Base-by-base conservation (phyloP, 257 asterid species). In the Cruciata laevipes region DNA sequence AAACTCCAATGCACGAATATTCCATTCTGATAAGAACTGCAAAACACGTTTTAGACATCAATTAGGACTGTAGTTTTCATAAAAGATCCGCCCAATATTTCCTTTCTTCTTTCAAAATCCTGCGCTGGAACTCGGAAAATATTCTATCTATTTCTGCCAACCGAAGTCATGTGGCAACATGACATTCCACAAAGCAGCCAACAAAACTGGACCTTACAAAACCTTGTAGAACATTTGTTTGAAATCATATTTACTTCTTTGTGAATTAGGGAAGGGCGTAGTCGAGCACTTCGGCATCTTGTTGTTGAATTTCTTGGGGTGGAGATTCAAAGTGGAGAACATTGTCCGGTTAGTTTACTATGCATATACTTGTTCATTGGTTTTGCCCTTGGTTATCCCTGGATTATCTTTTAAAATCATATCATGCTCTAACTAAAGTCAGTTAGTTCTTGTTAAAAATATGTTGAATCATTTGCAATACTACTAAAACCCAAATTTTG, bases 251-350 rank as follows among this genome's bases (percentile, higher is more conserved):
- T 61, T 47, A 37, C 76, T 21, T 76, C 63, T 33, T 69, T 73
- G 73, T 87, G 75, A 81, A 58, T 16, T 85, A 90, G 96, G 87
- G 97, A 88, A 73, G 99, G 97, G 38, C 85, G 89, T 17, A 85
- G 95, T 73, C 87, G 87, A 61, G 85, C 97, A 52, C 89, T 93
- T 69, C 83, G 87, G 81, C 82, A 80, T 79, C 95, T 93, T 63
- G 95, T 95, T 17, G 72, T 80, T 52, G 78, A 90, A 71, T 77
- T 83, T 77, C 95, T 93, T 33, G 74, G 75, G 55, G 97, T 81
- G 63, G 91, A 85, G 44, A 93, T 93, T 80, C 99, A 93, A 83
- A 85, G 78, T 66, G 99, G 99, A 52, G 95, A 85, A 82, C 99
- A 93, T 71, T 93, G 96, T 71, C 95, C 97, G 60, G 97, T 93